Percentiles rank a stretch among this genome's conserved stretches.
Evolutionary conservation across 768 basidiomycete species (phyloP).

Genomic region (Termitomyces sp.): DNA sequence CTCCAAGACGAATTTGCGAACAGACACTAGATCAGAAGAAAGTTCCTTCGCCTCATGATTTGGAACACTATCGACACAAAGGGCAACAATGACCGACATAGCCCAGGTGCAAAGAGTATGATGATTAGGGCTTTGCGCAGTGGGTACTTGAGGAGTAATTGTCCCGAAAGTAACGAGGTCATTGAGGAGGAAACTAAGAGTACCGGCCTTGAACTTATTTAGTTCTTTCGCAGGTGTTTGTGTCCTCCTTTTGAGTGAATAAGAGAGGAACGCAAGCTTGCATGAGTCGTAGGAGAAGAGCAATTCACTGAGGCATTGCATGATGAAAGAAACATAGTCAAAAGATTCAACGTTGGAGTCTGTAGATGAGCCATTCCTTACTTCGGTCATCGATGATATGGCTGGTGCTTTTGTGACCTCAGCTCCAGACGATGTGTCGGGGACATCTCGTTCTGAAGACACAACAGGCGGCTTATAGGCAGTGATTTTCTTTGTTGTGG

Average conservation of each 20-base stretch:
- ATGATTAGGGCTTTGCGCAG: slow-evolving; percentile 52
- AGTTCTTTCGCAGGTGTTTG: slow-evolving; percentile 64
- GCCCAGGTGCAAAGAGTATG: slow-evolving; percentile 78
- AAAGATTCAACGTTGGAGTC: slow-evolving; percentile 25
- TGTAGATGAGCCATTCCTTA: neutral
- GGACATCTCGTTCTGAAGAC: slow-evolving; percentile 4
- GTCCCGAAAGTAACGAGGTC: slow-evolving; percentile 80
- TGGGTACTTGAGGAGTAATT: slow-evolving; percentile 62
- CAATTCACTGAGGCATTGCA: slow-evolving; percentile 90
- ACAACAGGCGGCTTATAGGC: slow-evolving; percentile 24
- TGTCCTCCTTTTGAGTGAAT: slow-evolving; percentile 61
- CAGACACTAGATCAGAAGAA: slow-evolving; percentile 73
- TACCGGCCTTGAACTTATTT: slow-evolving; percentile 57
- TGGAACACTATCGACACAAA: slow-evolving; percentile 84
- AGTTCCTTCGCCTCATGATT: slow-evolving; percentile 72
- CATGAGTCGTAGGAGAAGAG: slow-evolving; percentile 90
- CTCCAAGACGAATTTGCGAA: slow-evolving; percentile 92
- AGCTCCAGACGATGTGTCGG: neutral
- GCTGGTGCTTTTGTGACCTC: neutral
- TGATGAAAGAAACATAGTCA: slow-evolving; percentile 75
- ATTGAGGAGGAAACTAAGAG: slow-evolving; percentile 77
- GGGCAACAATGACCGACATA: slow-evolving; percentile 84
- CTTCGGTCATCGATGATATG: slow-evolving; percentile 2
- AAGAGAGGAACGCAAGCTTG: slow-evolving; percentile 85
- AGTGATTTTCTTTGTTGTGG: slow-evolving; percentile 46